Conservation (phyloP, 2,329 filamentous ascomycete species). For the Aspergillus unguis region DNA sequence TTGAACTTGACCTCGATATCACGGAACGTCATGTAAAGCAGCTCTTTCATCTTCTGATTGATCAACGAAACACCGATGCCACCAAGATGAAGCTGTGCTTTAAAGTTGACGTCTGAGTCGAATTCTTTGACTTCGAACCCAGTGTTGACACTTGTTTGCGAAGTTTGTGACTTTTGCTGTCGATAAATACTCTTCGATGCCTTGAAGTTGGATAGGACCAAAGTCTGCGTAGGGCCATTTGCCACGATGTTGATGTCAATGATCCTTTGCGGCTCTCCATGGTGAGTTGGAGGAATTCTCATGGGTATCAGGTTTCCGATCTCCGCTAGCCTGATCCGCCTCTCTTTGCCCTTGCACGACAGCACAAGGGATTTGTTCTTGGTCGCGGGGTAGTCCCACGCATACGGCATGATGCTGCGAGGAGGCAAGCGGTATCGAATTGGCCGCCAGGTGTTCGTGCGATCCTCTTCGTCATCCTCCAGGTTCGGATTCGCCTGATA, state of each 20-base stretch:
- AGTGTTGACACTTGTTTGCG: slow-evolving; percentile 58
- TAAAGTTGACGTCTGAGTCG: slow-evolving; percentile 83
- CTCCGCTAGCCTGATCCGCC: slow-evolving; percentile 91
- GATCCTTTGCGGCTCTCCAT: slow-evolving; percentile 69
- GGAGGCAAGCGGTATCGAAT: slow-evolving; percentile 89
- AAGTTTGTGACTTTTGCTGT: slow-evolving; percentile 55
- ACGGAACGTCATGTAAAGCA: slow-evolving; percentile 89
- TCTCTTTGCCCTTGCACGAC: slow-evolving; percentile 71
- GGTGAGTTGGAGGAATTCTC: slow-evolving; percentile 70
- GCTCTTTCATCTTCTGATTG: slow-evolving; percentile 84
- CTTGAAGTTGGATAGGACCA: slow-evolving; percentile 92
- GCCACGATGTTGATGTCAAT: slow-evolving; percentile 96
- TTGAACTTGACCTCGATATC: slow-evolving; percentile 88
- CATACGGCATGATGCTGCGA: slow-evolving; percentile 98
- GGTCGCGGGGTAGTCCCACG: slow-evolving; percentile 98
- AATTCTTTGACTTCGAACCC: slow-evolving; percentile 94
- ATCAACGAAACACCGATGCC: slow-evolving; percentile 91
- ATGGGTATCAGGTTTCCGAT: slow-evolving; percentile 95
- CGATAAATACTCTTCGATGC: slow-evolving; percentile 88
- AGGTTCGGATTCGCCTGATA: slow-evolving; percentile 91
- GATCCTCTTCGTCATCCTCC: slow-evolving; percentile 82
- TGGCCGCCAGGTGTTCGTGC: slow-evolving; percentile 79
- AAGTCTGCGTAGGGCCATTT: slow-evolving; percentile 88
- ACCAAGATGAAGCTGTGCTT: slow-evolving; percentile 80
- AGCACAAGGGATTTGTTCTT: slow-evolving; percentile 93